These are phyloP conservation scores for Aspergillus calidoustus DNA, from an alignment of 2,329 filamentous ascomycete species.

Conservation along the genomic window DNA sequence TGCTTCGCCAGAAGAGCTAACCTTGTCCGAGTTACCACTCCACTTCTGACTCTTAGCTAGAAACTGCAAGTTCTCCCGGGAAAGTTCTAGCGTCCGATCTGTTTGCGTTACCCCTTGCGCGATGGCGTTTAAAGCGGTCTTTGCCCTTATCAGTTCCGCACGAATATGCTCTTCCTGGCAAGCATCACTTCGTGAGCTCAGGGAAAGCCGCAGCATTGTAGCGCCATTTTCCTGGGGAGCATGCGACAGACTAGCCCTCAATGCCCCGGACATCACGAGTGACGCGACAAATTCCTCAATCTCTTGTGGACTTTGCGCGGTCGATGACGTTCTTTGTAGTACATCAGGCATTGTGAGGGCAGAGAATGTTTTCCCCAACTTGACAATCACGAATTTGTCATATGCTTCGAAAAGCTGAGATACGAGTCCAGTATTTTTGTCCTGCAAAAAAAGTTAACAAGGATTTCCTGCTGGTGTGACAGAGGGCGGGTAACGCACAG, in stretches of 20 bases:
- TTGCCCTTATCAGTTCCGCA: constrained; percentile 54
- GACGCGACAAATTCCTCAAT: constrained; percentile 42
- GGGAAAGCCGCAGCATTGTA: constrained; percentile 60
- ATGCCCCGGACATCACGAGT: constrained; percentile 55
- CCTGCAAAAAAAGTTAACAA: constrained; percentile 45
- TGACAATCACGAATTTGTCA: constrained; percentile 74
- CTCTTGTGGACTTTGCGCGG: constrained; percentile 29
- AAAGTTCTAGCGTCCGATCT: constrained; percentile 61
- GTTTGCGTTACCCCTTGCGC: constrained; percentile 57
- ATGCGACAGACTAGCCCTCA: constrained; percentile 58
- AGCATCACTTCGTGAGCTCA: constrained; percentile 36
- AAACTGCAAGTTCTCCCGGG: constrained; percentile 62
- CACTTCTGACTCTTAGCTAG: constrained; percentile 53
- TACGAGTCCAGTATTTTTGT: constrained; percentile 75
- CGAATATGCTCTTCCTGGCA: constrained; percentile 42
- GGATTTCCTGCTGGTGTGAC: not conserved
- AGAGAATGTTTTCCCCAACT: constrained; percentile 73
- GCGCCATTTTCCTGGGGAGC: constrained; percentile 40
- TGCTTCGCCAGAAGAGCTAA: constrained; percentile 17
- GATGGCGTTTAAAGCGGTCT: constrained; percentile 55
- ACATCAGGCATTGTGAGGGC: constrained; percentile 61
- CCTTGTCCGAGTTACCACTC: constrained; percentile 27
- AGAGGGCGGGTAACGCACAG: constrained; percentile 45
- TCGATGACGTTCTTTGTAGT: constrained; percentile 37
- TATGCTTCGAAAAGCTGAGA: constrained; percentile 71